phyloP scores from a whole-genome alignment of 2,329 filamentous ascomycete genomes.

The Alternaria atra region DNA sequence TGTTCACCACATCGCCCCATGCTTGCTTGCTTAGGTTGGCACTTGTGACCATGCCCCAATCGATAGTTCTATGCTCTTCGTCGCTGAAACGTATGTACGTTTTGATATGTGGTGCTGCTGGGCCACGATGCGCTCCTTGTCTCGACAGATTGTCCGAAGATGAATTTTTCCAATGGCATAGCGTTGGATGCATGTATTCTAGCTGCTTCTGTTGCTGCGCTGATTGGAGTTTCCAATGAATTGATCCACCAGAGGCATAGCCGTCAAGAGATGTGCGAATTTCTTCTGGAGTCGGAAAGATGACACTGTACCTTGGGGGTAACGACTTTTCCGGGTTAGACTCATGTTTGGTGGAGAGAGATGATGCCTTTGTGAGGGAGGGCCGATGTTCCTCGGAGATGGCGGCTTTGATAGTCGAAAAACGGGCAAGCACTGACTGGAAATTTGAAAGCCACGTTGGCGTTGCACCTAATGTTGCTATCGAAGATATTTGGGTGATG shows the following conservation, averaged over 20 bases:
- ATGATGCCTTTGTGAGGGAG: conserved; percentile 10
- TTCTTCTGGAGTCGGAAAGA: conserved; percentile 84
- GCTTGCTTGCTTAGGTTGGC: conserved; percentile 92
- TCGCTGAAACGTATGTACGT: conserved; percentile 78
- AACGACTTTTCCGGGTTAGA: conserved; percentile 44
- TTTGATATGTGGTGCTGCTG: conserved; percentile 87
- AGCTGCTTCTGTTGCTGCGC: conserved; percentile 77
- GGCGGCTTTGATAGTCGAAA: background rate
- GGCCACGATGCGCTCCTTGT: conserved; percentile 45
- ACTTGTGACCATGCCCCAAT: conserved; percentile 89
- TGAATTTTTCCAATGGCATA: conserved; percentile 74
- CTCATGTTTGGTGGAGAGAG: conserved; percentile 23
- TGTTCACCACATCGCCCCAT: conserved; percentile 74
- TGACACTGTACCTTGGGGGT: conserved; percentile 69
- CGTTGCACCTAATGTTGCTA: conserved; percentile 77
- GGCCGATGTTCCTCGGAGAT: background rate
- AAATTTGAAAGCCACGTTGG: conserved; percentile 75
- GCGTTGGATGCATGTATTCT: conserved; percentile 71
- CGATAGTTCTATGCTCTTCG: conserved; percentile 61
- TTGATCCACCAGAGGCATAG: conserved; percentile 78
- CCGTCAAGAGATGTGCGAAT: conserved; percentile 80
- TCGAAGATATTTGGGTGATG: conserved; percentile 77
- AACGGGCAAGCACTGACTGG: conserved; percentile 46
- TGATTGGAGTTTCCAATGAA: conserved; percentile 81
- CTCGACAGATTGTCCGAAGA: background rate